Conservation (phyloP, 2,329 filamentous ascomycete genomes). For the Trichoderma sp. region DNA sequence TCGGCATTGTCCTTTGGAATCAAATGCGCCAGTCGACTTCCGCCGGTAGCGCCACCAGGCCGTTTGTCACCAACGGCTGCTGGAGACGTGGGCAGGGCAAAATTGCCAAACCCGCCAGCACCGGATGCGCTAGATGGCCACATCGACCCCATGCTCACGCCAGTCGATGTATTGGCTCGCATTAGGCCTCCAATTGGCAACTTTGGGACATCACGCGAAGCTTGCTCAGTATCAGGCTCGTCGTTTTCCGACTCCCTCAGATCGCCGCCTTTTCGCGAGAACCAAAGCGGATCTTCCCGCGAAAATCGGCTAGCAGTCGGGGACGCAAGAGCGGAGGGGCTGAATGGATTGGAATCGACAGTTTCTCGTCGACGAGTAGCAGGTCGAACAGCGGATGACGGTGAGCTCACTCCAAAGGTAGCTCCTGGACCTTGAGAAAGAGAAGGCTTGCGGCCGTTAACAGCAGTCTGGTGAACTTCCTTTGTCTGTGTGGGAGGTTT, state of each 20-base stretch:
- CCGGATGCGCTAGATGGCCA: conserved; percentile 60
- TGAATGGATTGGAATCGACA: conserved; percentile 65
- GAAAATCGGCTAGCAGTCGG: conserved; percentile 62
- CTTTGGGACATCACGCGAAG: conserved; percentile 38
- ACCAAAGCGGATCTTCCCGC: conserved; percentile 64
- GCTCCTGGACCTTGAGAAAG: conserved; percentile 69
- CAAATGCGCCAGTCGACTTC: conserved; percentile 83
- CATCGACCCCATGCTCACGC: conserved; percentile 47
- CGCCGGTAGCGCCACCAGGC: conserved; percentile 67
- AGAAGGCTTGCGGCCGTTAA: conserved; percentile 77
- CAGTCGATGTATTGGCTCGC: conserved; percentile 58
- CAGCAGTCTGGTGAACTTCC: conserved; percentile 58
- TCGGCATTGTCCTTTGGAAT: conserved; percentile 78
- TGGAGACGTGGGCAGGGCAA: conserved; percentile 65
- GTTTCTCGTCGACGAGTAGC: conserved; percentile 82
- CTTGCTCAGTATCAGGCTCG: conserved; percentile 47
- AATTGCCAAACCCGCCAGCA: conserved; percentile 84
- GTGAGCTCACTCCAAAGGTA: conserved; percentile 71
- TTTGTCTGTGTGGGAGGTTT: conserved; percentile 82
- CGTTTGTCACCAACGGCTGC: conserved; percentile 70
- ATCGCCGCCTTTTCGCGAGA: conserved; percentile 56
- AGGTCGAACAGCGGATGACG: conserved; percentile 69
- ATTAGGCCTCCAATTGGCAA: conserved; percentile 50
- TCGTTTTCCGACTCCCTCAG: conserved; percentile 58
- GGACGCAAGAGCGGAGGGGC: conserved; percentile 56